Percentiles rank a stretch among this genome's conserved stretches.
These are phyloP conservation scores for Tetradesmus obliquus DNA, from an alignment of 139 green algal species.

Conservation along the genomic window DNA sequence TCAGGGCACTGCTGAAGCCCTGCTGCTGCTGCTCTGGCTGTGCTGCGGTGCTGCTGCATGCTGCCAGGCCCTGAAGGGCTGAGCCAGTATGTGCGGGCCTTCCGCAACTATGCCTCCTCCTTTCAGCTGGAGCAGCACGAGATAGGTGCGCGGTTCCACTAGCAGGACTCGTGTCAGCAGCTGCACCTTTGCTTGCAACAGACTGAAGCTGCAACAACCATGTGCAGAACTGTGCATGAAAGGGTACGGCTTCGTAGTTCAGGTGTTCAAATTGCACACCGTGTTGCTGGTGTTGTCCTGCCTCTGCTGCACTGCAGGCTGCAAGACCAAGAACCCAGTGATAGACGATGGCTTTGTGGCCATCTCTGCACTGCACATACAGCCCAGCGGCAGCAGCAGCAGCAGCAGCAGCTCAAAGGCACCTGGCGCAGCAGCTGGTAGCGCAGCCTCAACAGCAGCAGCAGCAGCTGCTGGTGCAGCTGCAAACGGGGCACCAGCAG, in stretches of 20 bases:
- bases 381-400: not conserved
- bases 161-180: not conserved
- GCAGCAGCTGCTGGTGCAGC: slow-evolving; percentile 7
- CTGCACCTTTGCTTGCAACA: no score
- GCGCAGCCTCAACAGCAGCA: not conserved
- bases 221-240: no score
- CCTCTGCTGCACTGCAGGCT: not conserved
- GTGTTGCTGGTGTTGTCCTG: not conserved
- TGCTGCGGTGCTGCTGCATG: not conserved
- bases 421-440: not conserved
- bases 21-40: not conserved
- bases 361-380: not conserved
- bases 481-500: not conserved
- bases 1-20: not conserved
- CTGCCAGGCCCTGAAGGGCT: slow-evolving; percentile 44
- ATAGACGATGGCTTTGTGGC: not conserved
- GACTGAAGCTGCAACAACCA: no score
- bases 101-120: slow-evolving; percentile 46
- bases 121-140: slow-evolving; percentile 38
- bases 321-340: not conserved
- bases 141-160: slow-evolving; percentile 21
- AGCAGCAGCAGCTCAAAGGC: slow-evolving; percentile 4
- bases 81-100: slow-evolving; percentile 44
- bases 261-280: not conserved
- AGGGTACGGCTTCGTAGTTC: no score